A percentile compares a stretch with the other conserved stretches of the same genome.
These are phyloP conservation scores for Peronospora destructor DNA, from an alignment of 352 stramenopile species.

Conservation along the genomic window DNA sequence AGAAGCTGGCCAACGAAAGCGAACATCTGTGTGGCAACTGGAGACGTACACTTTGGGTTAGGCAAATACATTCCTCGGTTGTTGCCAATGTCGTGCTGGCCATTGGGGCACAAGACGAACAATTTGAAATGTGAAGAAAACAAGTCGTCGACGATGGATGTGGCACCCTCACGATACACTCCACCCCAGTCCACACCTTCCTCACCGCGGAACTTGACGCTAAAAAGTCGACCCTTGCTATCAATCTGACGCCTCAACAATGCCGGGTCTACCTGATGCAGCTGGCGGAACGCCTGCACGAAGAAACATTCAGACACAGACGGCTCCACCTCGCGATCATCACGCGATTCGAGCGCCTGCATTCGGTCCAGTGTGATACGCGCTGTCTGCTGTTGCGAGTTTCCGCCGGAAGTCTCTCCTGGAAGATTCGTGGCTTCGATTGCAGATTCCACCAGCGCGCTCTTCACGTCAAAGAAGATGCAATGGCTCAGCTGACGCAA, in stretches of 20 bases:
- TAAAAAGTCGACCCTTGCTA: constrained; percentile 83
- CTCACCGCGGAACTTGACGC: constrained; percentile 85
- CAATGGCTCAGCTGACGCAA: constrained; percentile 74
- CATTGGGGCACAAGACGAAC: constrained; percentile 83
- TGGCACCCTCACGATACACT: constrained; percentile 84
- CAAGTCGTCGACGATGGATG: constrained; percentile 86
- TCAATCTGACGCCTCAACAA: constrained; percentile 86
- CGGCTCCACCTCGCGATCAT: constrained; percentile 81
- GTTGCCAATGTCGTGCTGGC: constrained; percentile 78
- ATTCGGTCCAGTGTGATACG: constrained; percentile 82
- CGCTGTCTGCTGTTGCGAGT: constrained; percentile 56
- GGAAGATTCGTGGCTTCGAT: constrained; percentile 67
- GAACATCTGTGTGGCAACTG: constrained; percentile 88
- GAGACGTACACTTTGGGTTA: constrained; percentile 84
- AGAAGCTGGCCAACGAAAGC: constrained; percentile 92
- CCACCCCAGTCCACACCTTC: constrained; percentile 87
- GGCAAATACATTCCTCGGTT: constrained; percentile 86
- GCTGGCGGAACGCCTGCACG: constrained; percentile 88
- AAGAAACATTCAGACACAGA: constrained; percentile 91
- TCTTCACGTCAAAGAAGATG: constrained; percentile 86
- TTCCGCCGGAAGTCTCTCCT: constrained; percentile 40
- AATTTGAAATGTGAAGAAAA: constrained; percentile 81
- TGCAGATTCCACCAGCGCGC: constrained; percentile 65
- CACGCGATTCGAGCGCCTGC: constrained; percentile 79
- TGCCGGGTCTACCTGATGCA: constrained; percentile 78